Conservation (phyloP, 352 stramenopile species). For the Phytophthora brassicae region DNA sequence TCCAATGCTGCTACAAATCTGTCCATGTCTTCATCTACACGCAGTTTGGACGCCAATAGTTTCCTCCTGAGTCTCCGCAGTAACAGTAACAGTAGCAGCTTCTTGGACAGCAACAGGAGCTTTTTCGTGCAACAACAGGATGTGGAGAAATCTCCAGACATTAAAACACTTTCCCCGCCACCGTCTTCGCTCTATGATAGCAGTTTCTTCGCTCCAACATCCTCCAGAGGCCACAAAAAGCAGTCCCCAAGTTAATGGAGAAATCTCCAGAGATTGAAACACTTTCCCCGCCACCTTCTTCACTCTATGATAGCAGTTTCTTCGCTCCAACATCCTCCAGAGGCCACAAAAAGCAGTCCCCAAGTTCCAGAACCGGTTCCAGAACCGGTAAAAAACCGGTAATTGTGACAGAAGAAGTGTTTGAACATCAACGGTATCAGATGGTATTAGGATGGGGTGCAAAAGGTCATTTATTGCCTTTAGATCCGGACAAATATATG, state of each 20-base stretch:
- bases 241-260: background rate
- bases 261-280: no score
- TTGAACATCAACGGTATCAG: slow-evolving; percentile 74
- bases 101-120: slow-evolving; percentile 16
- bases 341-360: slow-evolving; percentile 2
- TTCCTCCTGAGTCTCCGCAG: no score
- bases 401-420: slow-evolving; percentile 56
- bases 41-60: slow-evolving; percentile 31
- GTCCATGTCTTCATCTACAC: slow-evolving; percentile 22
- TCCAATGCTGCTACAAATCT: slow-evolving; percentile 2
- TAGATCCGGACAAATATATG: slow-evolving; percentile 75
- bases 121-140: slow-evolving; percentile 1
- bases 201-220: slow-evolving; percentile 20
- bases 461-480: slow-evolving; percentile 68
- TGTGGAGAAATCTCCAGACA: no score
- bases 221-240: slow-evolving; percentile 6
- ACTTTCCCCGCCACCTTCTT: slow-evolving; percentile 3
- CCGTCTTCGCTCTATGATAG: slow-evolving; percentile 32
- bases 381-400: slow-evolving; percentile 16
- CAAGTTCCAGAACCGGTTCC: background rate
- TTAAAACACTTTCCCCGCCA: no score
- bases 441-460: slow-evolving; percentile 72
- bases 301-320: slow-evolving; percentile 31
- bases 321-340: slow-evolving; percentile 17
- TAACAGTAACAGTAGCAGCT: no score